Evolutionary conservation across 78 protist species (phyloP).

Genomic region (Emiliania huxleyi): DNA sequence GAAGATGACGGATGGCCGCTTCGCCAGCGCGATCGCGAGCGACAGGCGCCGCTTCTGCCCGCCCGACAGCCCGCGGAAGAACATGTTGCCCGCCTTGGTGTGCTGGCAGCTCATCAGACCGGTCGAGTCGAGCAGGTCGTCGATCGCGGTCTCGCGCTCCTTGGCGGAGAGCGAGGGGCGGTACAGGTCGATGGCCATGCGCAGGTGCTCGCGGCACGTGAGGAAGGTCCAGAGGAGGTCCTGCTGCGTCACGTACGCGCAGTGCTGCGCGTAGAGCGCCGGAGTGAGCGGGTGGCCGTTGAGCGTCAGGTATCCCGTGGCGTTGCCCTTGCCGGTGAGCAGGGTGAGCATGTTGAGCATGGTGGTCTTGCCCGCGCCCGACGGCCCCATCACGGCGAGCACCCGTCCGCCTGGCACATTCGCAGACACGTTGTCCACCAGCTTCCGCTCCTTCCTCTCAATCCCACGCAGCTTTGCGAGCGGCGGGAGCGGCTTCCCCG

Average conservation of each 20-base stretch:
- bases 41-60: constrained; percentile 56
- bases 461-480: neutral
- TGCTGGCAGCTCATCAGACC: neutral
- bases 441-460: neutral
- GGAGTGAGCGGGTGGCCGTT: neutral
- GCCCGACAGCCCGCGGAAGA: constrained; percentile 49
- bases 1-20: constrained; percentile 66
- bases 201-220: neutral
- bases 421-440: neutral
- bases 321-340: neutral
- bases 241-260: neutral
- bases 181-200: neutral
- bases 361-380: neutral
- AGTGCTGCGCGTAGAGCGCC: neutral
- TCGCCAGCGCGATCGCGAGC: constrained; percentile 64
- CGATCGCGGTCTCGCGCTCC: neutral
- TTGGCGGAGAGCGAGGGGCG: neutral
- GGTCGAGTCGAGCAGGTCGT: neutral
- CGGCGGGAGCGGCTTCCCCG: neutral
- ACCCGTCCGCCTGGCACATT: neutral
- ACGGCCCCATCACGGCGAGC: neutral
- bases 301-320: neutral
- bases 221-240: neutral
- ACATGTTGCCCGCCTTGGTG: constrained; percentile 23
- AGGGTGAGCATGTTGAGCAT: constrained; percentile 3